phyloP scores from a whole-genome alignment of 1,139 yeast genomes.

The Yamadazyma dendronema region DNA sequence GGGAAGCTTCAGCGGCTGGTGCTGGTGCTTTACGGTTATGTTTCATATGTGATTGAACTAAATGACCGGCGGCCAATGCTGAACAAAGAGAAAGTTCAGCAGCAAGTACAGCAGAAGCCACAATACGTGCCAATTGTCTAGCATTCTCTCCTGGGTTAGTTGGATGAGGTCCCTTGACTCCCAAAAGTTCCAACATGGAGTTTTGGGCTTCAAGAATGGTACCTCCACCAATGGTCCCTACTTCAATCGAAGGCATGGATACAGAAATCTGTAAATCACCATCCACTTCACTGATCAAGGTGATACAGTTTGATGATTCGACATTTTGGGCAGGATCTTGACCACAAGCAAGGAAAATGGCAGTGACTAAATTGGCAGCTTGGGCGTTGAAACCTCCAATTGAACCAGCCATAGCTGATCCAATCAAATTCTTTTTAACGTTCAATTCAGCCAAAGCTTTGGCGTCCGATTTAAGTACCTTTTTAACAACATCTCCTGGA shows the following conservation, averaged over 20 bases:
- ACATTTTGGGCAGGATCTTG: constrained; percentile 99
- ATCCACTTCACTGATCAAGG: constrained; percentile 68
- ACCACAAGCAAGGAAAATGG: constrained; percentile 90
- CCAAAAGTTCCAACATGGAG: constrained; percentile 91
- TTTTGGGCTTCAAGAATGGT: constrained; percentile 96
- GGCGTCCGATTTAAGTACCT: constrained; percentile 87
- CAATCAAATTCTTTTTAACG: constrained; percentile 83
- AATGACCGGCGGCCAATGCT: constrained; percentile 97
- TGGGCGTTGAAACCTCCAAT: constrained; percentile 98
- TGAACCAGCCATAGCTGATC: constrained; percentile 98
- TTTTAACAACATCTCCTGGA: constrained; percentile 75
- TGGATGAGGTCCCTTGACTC: constrained; percentile 95
- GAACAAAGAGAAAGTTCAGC: constrained; percentile 93
- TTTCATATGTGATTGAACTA: constrained; percentile 96
- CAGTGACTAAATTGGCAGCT: constrained; percentile 94
- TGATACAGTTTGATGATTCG: constrained; percentile 95
- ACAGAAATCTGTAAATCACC: constrained; percentile 91
- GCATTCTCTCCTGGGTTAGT: constrained; percentile 94
- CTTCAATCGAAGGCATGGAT: constrained; percentile 98
- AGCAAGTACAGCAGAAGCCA: constrained; percentile 93
- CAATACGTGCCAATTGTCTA: constrained; percentile 88
- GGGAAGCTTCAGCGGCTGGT: constrained; percentile 23
- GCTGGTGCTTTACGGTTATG: constrained; percentile 78
- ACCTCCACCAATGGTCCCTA: constrained; percentile 99
- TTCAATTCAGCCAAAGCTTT: constrained; percentile 90